Conservation (phyloP, 2,329 filamentous ascomycete species). For the Botrytis fabae region DNA sequence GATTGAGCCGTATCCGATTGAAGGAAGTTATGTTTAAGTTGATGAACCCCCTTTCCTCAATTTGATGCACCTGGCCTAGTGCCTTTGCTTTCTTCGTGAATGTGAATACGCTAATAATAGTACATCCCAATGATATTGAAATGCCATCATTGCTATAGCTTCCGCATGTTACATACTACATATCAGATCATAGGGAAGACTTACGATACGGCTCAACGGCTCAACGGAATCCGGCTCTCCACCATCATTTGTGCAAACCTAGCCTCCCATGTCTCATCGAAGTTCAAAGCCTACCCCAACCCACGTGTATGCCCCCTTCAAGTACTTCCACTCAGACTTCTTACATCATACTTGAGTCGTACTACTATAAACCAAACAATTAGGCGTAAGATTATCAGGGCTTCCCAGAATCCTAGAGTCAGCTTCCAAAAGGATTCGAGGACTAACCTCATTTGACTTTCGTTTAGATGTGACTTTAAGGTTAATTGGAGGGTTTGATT, state of each 20-base stretch:
- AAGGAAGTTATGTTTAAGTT: neutral
- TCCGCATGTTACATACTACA: neutral
- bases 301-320: neutral
- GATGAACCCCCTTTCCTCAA: neutral
- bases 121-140: neutral
- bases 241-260: neutral
- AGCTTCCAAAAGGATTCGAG: neutral
- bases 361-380: slow-evolving; percentile 9
- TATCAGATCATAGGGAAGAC: neutral
- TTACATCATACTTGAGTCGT: slow-evolving; percentile 5
- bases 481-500: neutral
- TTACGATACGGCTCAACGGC: neutral
- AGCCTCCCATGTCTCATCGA: neutral
- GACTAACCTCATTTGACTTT: neutral
- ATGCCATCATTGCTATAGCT: neutral
- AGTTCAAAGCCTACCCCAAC: neutral
- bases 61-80: neutral
- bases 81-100: neutral
- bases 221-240: neutral
- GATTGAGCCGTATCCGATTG: neutral
- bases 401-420: neutral
- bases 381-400: neutral
- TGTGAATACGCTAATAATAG: neutral
- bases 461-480: neutral
- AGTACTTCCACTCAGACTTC: neutral